These are phyloP conservation scores for Selenicereus undatus DNA, from an alignment of 148 eudicot genomes.

Conservation along the genomic window DNA sequence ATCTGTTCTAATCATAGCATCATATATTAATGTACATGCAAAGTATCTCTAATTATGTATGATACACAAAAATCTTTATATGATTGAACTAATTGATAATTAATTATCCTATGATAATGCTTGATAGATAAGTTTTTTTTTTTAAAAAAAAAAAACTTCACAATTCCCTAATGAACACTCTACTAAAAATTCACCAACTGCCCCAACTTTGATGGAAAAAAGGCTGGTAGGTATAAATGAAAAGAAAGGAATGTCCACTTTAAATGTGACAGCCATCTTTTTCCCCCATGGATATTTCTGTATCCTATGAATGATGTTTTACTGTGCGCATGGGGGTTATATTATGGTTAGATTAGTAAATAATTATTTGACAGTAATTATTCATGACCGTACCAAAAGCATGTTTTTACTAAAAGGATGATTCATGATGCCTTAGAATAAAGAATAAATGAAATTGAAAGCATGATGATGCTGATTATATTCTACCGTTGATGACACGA, in stretches of 20 bases:
- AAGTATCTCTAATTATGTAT: no score
- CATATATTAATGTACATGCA: no score
- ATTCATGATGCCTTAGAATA: neutral
- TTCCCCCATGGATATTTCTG: neutral
- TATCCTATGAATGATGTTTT: neutral
- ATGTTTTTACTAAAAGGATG: constrained; percentile 14
- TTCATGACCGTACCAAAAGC: constrained; percentile 7
- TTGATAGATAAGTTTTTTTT: no score
- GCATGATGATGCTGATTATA: constrained; percentile 7
- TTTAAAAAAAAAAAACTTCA: neutral
- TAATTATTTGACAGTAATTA: neutral
- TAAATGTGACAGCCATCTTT: neutral
- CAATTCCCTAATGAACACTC: neutral
- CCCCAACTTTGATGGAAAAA: neutral
- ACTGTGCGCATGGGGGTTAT: neutral
- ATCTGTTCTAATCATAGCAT: no score
- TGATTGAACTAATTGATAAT: no score
- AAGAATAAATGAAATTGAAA: neutral
- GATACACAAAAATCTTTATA: no score
- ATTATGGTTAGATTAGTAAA: constrained; percentile 17
- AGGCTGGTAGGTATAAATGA: neutral
- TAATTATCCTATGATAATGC: no score
- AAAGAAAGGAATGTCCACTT: constrained; percentile 8
- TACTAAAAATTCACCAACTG: neutral
- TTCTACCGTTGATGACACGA: no score